phyloP scores from a whole-genome alignment of 225 moss, liverwort and hornwort genomes.

The Bryoerythrophyllum caledonicum region DNA sequence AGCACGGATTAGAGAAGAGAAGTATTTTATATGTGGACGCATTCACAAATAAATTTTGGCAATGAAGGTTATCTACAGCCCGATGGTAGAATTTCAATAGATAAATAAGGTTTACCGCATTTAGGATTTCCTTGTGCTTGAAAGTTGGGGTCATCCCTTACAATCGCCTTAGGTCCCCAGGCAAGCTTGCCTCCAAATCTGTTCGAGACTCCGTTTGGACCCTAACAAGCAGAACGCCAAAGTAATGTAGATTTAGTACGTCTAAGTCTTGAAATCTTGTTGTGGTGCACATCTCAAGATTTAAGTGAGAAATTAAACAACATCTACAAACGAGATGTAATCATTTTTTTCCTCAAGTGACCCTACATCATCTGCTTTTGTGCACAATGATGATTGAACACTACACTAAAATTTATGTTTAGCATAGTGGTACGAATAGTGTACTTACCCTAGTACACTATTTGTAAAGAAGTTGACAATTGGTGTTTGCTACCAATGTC shows the following conservation, averaged over 20 bases:
- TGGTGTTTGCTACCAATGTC: too few relatives aligned
- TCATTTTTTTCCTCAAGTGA: background rate
- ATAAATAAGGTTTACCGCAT: slow-evolving; percentile 50
- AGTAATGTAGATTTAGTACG: background rate
- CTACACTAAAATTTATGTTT: too few relatives aligned
- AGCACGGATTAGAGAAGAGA: slow-evolving; percentile 28
- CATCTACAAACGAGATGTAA: background rate
- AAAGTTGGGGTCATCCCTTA: slow-evolving; percentile 90
- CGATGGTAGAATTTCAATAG: background rate
- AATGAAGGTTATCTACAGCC: background rate
- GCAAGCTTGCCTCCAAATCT: slow-evolving; percentile 82
- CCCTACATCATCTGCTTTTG: slow-evolving; percentile 71
- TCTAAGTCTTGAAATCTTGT: slow-evolving; percentile 3
- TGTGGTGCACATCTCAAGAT: background rate
- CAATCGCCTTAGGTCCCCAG: slow-evolving; percentile 95
- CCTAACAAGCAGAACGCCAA: slow-evolving; percentile 40
- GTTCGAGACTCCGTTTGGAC: slow-evolving; percentile 79
- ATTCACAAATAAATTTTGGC: background rate
- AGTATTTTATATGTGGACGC: background rate
- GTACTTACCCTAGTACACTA: too few relatives aligned
- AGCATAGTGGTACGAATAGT: too few relatives aligned
- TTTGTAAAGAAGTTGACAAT: too few relatives aligned
- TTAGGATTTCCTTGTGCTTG: slow-evolving; percentile 86
- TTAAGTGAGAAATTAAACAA: slow-evolving; percentile 3
- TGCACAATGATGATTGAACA: slow-evolving; percentile 93